Conservation (phyloP, 2,329 filamentous ascomycete genomes). For the Teratosphaeria pseudoeucalypti region DNA sequence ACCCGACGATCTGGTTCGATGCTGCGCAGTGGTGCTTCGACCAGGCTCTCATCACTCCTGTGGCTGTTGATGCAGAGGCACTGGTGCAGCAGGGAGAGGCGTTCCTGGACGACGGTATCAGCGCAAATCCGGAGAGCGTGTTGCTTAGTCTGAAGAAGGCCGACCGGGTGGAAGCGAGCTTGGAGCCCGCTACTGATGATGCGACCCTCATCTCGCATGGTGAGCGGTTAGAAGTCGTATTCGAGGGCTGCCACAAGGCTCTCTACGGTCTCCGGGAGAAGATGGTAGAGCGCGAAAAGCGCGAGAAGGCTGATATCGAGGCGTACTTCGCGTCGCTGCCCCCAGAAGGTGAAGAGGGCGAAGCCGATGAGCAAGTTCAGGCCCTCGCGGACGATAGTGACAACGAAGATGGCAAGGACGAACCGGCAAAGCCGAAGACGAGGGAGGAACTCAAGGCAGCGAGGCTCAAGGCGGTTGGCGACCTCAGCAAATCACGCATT, state of each 20-base stretch:
- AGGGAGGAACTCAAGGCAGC: constrained; percentile 42
- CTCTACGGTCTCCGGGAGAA: constrained; percentile 81
- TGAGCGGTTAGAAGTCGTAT: constrained; percentile 69
- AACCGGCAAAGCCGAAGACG: constrained; percentile 36
- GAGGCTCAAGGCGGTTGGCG: constrained; percentile 48
- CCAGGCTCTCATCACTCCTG: constrained; percentile 35
- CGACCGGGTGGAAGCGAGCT: constrained; percentile 72
- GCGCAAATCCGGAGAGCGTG: constrained; percentile 87
- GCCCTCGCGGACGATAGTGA: constrained; percentile 35
- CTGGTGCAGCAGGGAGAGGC: constrained; percentile 53
- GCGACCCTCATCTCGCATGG: constrained; percentile 58
- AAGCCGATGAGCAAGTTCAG: constrained; percentile 8
- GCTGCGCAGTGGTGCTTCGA: constrained; percentile 86
- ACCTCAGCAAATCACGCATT: constrained; percentile 61
- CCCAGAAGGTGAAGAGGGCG: constrained; percentile 28
- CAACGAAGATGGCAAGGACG: constrained; percentile 24
- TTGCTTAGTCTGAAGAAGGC: constrained; percentile 81
- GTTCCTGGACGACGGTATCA: constrained; percentile 71
- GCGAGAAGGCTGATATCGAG: constrained; percentile 46
- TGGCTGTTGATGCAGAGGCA: constrained; percentile 29
- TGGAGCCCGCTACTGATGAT: constrained; percentile 58
- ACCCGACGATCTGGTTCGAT: constrained; percentile 93
- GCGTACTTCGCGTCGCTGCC: constrained; percentile 41
- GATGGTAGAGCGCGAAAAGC: constrained; percentile 54
- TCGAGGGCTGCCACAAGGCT: constrained; percentile 69